phyloP scores from a whole-genome alignment of 164 flowering plant species.

The Pachysandra terminalis region DNA sequence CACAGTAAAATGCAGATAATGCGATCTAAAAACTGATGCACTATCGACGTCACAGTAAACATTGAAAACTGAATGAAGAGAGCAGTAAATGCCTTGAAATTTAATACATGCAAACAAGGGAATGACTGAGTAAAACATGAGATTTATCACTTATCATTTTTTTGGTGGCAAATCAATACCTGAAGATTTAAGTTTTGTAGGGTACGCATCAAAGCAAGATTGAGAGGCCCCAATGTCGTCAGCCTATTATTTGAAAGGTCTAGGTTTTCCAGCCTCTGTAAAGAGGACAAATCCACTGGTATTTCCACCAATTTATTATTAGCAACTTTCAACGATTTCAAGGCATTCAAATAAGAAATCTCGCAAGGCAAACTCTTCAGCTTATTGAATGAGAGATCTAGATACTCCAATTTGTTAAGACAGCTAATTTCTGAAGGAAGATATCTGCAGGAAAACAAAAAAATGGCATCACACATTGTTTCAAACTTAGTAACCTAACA shows the following conservation, averaged over 20 bases:
- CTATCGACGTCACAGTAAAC: not conserved
- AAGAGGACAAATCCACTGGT: conserved; percentile 52
- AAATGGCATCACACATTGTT: not conserved
- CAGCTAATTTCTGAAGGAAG: conserved; percentile 89
- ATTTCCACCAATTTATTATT: conserved; percentile 78
- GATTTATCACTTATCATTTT: not conserved
- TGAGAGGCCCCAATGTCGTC: conserved; percentile 69
- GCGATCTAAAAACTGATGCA: not conserved
- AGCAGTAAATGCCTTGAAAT: not conserved
- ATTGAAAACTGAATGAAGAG: not conserved
- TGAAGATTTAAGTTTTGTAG: conserved; percentile 74
- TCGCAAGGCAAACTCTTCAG: conserved; percentile 74
- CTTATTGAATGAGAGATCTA: conserved; percentile 92
- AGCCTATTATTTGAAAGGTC: conserved; percentile 86
- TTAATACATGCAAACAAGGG: not conserved
- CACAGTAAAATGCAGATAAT: not conserved
- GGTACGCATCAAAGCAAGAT: conserved; percentile 59
- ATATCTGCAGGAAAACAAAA: conserved; percentile 45
- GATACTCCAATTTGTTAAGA: conserved; percentile 64
- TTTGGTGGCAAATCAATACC: conserved; percentile 35
- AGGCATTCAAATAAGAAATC: conserved; percentile 54
- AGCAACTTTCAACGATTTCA: conserved; percentile 67
- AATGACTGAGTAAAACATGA: not conserved
- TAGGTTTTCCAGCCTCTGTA: conserved; percentile 65
- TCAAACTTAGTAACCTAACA: not conserved